A percentile compares a stretch with the other conserved stretches of the same genome.
Conservation (phyloP, 2,329 filamentous ascomycete species). For the Apiospora sp. region DNA sequence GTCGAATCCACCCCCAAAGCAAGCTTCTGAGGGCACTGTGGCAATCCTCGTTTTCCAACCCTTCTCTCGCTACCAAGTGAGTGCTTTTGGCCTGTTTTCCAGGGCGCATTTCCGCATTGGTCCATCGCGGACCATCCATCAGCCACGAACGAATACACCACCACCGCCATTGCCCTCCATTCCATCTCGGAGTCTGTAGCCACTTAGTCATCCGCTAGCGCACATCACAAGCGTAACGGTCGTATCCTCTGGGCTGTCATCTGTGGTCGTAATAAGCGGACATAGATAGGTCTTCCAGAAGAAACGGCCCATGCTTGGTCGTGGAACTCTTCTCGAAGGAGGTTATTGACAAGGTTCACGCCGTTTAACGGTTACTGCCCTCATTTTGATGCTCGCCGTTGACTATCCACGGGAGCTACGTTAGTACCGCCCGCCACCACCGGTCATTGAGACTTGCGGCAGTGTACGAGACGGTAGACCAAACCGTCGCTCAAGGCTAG, state of each 20-base stretch:
- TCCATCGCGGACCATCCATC: not conserved
- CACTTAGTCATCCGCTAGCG: conserved; percentile 20
- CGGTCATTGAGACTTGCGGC: conserved; percentile 2
- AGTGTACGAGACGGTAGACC: conserved; percentile 19
- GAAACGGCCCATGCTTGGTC: conserved; percentile 19
- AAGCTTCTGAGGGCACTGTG: not conserved
- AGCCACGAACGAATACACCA: conserved; percentile 12
- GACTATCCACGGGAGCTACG: conserved; percentile 12
- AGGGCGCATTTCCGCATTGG: not conserved
- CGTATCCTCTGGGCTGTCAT: not conserved
- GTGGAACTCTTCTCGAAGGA: conserved; percentile 19
- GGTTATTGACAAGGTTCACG: conserved; percentile 15
- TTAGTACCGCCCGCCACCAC: not conserved
- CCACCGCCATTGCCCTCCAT: not conserved
- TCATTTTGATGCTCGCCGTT: conserved; percentile 9
- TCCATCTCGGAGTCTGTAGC: conserved; percentile 1
- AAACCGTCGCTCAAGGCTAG: not conserved
- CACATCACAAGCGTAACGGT: conserved; percentile 21
- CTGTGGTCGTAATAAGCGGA: conserved; percentile 21
- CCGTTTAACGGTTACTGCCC: not conserved
- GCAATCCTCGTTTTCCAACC: not conserved
- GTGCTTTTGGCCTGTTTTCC: not conserved
- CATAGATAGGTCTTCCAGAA: conserved; percentile 18
- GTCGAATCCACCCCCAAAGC: not conserved
- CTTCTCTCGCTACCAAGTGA: not conserved